These are phyloP conservation scores for Naumovozyma baii DNA, from an alignment of 805 yeast genomes.

Conservation along the genomic window DNA sequence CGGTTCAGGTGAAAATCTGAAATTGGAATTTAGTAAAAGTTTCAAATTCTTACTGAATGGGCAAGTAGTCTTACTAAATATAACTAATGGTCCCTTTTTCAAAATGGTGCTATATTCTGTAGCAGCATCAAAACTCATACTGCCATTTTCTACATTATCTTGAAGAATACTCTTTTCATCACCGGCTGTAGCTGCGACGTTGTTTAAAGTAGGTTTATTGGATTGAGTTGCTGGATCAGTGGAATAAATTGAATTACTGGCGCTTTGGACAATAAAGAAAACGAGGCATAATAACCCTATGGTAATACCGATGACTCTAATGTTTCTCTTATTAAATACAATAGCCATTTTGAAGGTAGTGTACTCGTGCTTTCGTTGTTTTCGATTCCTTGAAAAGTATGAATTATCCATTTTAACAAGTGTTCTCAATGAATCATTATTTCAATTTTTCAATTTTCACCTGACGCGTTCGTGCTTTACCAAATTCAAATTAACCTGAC, in stretches of 20 bases:
- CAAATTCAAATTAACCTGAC: too few species aligned
- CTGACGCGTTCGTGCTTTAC: too few species aligned
- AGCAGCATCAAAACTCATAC: conserved; percentile 37
- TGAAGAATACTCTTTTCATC: conserved; percentile 1
- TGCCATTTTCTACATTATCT: background rate
- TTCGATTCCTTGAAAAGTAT: too few species aligned
- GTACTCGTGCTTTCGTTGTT: too few species aligned
- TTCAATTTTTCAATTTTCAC: too few species aligned
- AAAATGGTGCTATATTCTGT: conserved; percentile 49
- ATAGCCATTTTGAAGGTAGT: conserved; percentile 7
- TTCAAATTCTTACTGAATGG: conserved; percentile 73
- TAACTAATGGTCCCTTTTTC: conserved; percentile 51
- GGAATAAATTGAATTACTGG: conserved; percentile 8
- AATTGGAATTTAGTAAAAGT: conserved; percentile 45
- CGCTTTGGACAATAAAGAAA: conserved; percentile 22
- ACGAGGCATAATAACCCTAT: conserved; percentile 18
- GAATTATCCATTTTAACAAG: too few species aligned
- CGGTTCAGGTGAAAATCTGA: conserved; percentile 64
- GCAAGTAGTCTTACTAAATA: conserved; percentile 49
- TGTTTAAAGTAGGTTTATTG: background rate
- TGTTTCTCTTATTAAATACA: conserved; percentile 18
- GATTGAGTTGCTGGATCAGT: background rate
- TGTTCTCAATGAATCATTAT: too few species aligned
- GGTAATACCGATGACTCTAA: conserved; percentile 22
- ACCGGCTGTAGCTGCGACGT: background rate